Base-by-base conservation (phyloP, 1,139 yeast species). In the Lodderomyces margitis region DNA sequence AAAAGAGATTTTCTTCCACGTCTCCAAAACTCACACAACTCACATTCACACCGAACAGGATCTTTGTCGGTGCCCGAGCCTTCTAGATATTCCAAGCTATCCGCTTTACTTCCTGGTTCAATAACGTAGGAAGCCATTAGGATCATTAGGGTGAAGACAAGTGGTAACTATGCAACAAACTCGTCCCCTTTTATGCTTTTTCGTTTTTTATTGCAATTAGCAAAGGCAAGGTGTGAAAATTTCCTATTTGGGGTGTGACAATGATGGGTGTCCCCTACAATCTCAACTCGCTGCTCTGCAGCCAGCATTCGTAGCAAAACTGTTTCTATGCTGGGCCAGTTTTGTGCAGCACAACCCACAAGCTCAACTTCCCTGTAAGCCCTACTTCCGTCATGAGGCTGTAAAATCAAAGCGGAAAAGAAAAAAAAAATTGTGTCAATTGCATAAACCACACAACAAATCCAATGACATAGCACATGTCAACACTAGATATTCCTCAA, bases 221-320 rank as follows among this genome's bases (percentile, higher is more conserved):
- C 14, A 14, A n/a, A n/a, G n/a, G n/a, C n/a, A n/a, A n/a, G n/a
- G n/a, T 14, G 27, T 19, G 16, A 33, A 15, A 42, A 46, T 48
- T 49, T 19, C 53, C 48, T 10, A n/a, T 19, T 48, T 44, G 15
- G 50, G 47, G 36, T 21, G 35, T 28, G 39, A 37, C 53, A 49
- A 48, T 45, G 34, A 11, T 24, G 20, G 11, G 3, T 15, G 20
- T 10, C 28, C 33, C 24, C 16, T 15, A 25, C 37, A 35, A 34
- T 9, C 15, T 2, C 11, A 24, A 7, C 27, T 11, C n/a, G n/a
- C n/a, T n/a, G n/a, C n/a, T n/a, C n/a, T n/a, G n/a, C n/a, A n/a
- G n/a, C n/a, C n/a, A n/a, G n/a, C n/a, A n/a, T n/a, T n/a, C n/a
- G n/a, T n/a, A n/a, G n/a, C n/a, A n/a, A n/a, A n/a, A n/a, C n/a